phyloP scores from a whole-genome alignment of 192 early-diverging fungal genomes.

The Ramicandelaber brevisporus region DNA sequence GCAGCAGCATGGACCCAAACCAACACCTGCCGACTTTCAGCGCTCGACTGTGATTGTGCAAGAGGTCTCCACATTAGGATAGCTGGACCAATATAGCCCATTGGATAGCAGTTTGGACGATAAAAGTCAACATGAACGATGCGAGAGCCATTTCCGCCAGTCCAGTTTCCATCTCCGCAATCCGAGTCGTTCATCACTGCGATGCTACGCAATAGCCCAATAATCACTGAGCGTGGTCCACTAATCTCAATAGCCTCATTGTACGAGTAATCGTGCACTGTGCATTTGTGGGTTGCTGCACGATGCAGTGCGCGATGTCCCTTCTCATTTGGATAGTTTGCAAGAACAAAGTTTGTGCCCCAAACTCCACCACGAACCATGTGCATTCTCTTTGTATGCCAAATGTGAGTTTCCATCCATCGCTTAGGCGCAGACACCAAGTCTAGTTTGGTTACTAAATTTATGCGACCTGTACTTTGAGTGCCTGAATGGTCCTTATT shows the following conservation, averaged over 20 bases:
- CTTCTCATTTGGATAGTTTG: constrained; percentile 68
- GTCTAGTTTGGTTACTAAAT: no score
- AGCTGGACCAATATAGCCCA: constrained; percentile 35
- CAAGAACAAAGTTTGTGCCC: constrained; percentile 34
- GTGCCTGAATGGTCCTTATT: no score
- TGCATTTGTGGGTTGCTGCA: constrained; percentile 43
- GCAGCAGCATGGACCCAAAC: no score
- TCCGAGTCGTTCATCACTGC: constrained; percentile 44
- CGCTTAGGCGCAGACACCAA: no score
- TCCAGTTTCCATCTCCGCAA: no score
- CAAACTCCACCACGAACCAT: constrained; percentile 70
- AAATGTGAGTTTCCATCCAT: constrained; percentile 95
- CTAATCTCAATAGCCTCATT: constrained; percentile 37
- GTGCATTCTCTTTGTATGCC: constrained; percentile 96
- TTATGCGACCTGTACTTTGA: no score
- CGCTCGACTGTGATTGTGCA: no score
- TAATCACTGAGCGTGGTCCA: constrained; percentile 22
- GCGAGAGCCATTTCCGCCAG: constrained; percentile 3
- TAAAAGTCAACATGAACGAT: constrained; percentile 11
- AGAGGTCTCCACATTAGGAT: constrained; percentile 46
- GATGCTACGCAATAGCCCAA: constrained; percentile 19
- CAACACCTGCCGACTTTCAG: no score
- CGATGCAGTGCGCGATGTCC: constrained; percentile 46
- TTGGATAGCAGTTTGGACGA: constrained; percentile 9
- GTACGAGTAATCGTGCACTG: constrained; percentile 73